Evolutionary conservation across 225 moss, liverwort and hornwort genomes (phyloP).

Genomic region (Pleurozium schreberi): DNA sequence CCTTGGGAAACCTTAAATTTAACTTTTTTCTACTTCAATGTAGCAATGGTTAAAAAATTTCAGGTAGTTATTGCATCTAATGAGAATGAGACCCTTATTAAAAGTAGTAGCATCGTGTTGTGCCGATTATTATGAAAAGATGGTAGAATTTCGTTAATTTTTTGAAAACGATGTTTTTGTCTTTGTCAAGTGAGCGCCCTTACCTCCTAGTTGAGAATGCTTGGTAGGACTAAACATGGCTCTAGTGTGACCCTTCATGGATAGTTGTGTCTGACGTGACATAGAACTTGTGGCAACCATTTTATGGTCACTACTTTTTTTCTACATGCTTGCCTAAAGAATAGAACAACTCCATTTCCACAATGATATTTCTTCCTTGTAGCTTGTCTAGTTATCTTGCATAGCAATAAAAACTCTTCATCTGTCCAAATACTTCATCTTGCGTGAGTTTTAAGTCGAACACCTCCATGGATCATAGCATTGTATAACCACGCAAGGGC

Average conservation of each 20-base stretch:
- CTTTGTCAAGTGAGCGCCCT: neutral
- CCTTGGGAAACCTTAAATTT: neutral
- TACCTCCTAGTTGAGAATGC: neutral
- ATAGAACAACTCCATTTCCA: neutral
- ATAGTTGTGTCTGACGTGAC: neutral
- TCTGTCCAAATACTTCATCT: too few relatives aligned
- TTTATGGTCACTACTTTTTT: neutral
- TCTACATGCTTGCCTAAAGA: neutral
- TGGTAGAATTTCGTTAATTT: neutral
- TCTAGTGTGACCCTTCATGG: conserved; percentile 33
- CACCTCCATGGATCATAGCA: neutral
- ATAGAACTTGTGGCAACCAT: neutral
- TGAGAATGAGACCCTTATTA: neutral
- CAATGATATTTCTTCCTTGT: neutral
- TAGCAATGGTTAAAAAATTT: neutral
- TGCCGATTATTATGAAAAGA: neutral
- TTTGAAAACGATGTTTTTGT: neutral
- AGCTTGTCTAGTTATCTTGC: neutral
- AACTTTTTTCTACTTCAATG: neutral
- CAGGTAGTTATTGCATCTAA: neutral
- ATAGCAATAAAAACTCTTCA: neutral
- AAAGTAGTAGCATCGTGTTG: neutral
- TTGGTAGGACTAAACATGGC: neutral
- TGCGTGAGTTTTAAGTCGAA: too few relatives aligned
- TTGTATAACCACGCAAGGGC: neutral